Base-by-base conservation (phyloP, 2,329 filamentous ascomycete genomes). In the Pseudogymnoascus sp. region DNA sequence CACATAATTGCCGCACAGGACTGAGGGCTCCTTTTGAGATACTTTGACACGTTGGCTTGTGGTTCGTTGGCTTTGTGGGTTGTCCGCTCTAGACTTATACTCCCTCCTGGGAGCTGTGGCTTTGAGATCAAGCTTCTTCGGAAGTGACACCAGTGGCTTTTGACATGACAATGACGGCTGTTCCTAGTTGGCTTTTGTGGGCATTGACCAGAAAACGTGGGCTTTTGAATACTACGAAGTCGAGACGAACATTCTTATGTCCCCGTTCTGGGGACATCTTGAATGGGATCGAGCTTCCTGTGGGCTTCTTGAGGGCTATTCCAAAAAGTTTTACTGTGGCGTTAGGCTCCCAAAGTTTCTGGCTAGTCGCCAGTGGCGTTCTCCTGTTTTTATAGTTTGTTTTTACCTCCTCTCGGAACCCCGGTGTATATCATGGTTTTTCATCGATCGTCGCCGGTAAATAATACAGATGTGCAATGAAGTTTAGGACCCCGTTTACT, bases 51-150 rank as follows among this genome's bases (percentile, higher is more conserved):
- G 35, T 63, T 70, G 66, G 69, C 69, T 66, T 67, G 70, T 73
- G 72, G 71, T 69, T 67, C 67, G 68, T 71, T 67, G 68, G 71
- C 70, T 72, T 69, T 70, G 71, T 73, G 72, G 72, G 71, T 73
- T 74, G 72, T 74, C 66, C 70, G 72, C 72, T 73, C 71, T 73
- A 73, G 70, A 74, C 69, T 71, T 68, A 66, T 72, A 69, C 70
- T 71, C 38, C 66, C 62, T 65, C 50, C 67, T 63, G 66, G 69
- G 70, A 72, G 70, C 64, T 71, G 72, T 74, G 71, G 71, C 69
- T 71, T 73, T 73, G 71, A 73, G 70, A 73, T 70, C 16, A 62
- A 37, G 42, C 42, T 62, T 64, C 62, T 66, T 63, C 50, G 56
- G 64, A 50, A 64, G 64, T 61, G 44, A 53, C 50, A 42, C 67